These are phyloP conservation scores for Neofusicoccum sp. DNA, from an alignment of 2,329 filamentous ascomycete genomes.

Conservation along the genomic window DNA sequence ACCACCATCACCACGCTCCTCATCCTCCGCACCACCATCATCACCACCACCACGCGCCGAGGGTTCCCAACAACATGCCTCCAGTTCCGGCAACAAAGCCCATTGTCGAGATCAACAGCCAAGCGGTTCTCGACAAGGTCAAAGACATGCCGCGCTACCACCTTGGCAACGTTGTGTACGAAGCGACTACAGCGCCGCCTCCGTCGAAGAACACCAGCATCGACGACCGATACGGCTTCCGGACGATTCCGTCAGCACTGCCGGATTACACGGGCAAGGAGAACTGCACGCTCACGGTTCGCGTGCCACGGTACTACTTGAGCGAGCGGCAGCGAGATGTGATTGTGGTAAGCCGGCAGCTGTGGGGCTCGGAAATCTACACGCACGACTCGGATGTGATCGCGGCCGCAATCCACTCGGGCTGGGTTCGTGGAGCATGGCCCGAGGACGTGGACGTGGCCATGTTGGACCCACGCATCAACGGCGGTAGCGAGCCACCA, in stretches of 20 bases:
- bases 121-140: constrained; percentile 10
- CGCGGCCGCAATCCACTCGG: constrained; percentile 87
- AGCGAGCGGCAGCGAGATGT: constrained; percentile 70
- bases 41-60: constrained; percentile 37
- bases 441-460: constrained; percentile 69
- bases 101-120: constrained; percentile 25
- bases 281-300: constrained; percentile 87
- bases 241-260: constrained; percentile 65
- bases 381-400: constrained; percentile 94
- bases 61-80: constrained; percentile 16
- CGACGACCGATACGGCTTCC: constrained; percentile 57
- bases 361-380: constrained; percentile 95
- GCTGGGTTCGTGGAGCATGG: constrained; percentile 91
- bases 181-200: constrained; percentile 59
- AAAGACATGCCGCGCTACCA: constrained; percentile 58
- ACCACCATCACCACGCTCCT: constrained; percentile 38
- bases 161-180: constrained; percentile 81
- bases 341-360: constrained; percentile 72
- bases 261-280: constrained; percentile 70
- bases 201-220: constrained; percentile 37
- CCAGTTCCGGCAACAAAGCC: constrained; percentile 11
- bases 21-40: constrained; percentile 38
- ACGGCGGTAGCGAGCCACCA: constrained; percentile 40
- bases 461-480: constrained; percentile 60
- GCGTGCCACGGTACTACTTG: constrained; percentile 78